Percentiles rank a stretch among this genome's conserved stretches.
Evolutionary conservation across 1,139 yeast species (phyloP).

Genomic region (Blastobotrys apis): DNA sequence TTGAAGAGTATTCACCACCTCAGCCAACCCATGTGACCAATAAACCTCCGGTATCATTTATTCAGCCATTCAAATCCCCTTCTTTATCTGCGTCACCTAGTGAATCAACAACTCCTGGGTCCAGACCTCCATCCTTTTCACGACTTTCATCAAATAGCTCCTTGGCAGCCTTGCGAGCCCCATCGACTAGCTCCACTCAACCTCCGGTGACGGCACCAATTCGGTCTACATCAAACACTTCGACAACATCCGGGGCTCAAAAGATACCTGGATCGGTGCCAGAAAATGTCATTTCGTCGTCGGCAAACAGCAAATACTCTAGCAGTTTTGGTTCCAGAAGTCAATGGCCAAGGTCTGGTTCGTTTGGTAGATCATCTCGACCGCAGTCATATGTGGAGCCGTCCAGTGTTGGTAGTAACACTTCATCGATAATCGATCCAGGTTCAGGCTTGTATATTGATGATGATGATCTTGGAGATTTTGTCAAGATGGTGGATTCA

Average conservation of each 20-base stretch:
- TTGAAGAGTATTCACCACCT: neutral
- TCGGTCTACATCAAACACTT: neutral
- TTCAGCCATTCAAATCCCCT: constrained; percentile 38
- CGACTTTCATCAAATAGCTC: constrained; percentile 31
- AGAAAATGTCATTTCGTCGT: constrained; percentile 23
- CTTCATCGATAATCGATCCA: constrained; percentile 32
- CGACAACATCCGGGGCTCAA: neutral
- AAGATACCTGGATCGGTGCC: constrained; percentile 7
- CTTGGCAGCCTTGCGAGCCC: constrained; percentile 31
- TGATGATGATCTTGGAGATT: constrained; percentile 75
- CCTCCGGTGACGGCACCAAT: constrained; percentile 6
- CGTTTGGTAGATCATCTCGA: constrained; percentile 21
- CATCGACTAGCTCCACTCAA: no score
- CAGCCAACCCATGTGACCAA: constrained; percentile 2
- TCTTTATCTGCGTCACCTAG: constrained; percentile 37
- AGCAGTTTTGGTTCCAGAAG: constrained; percentile 33
- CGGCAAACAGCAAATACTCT: constrained; percentile 28
- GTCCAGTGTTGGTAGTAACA: constrained; percentile 25
- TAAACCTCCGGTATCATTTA: constrained; percentile 19
- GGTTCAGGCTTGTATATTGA: constrained; percentile 35
- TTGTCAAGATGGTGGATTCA: constrained; percentile 76
- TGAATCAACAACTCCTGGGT: constrained; percentile 3
- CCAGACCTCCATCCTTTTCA: no score
- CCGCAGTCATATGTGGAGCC: constrained; percentile 26
- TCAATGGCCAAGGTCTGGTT: constrained; percentile 27